These are phyloP conservation scores for Neohortaea acidophila DNA, from an alignment of 495 filamentous ascomycete species.

Conservation along the genomic window DNA sequence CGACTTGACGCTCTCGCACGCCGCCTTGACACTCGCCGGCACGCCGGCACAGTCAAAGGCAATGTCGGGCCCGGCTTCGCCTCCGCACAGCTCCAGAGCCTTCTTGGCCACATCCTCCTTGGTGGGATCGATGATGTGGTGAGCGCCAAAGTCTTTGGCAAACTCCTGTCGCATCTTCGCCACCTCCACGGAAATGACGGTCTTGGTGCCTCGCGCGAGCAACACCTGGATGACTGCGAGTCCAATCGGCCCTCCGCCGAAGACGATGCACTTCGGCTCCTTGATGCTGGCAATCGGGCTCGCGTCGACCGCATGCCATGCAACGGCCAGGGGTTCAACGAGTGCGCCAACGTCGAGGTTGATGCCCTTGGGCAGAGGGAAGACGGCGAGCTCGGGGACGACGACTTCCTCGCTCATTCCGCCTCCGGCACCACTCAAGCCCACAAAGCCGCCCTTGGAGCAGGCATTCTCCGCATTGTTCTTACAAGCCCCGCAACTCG, in stretches of 20 bases:
- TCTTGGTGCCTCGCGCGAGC: constrained; percentile 14
- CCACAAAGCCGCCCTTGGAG: constrained; percentile 19
- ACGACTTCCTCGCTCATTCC: constrained; percentile 20
- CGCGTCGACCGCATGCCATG: constrained; percentile 22
- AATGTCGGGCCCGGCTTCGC: constrained; percentile 18
- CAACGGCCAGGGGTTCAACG: constrained; percentile 22
- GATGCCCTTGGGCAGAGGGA: constrained; percentile 18
- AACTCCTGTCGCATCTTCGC: constrained; percentile 21
- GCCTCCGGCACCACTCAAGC: constrained; percentile 20
- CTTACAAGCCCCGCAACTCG: constrained; percentile 16
- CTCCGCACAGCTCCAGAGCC: constrained; percentile 18
- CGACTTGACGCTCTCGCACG: constrained; percentile 18
- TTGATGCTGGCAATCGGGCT: constrained; percentile 14
- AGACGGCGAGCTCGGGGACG: constrained; percentile 7
- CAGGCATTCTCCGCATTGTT: constrained; percentile 19
- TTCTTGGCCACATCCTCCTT: constrained; percentile 16
- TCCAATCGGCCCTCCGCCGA: constrained; percentile 23
- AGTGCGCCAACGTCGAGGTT: constrained; percentile 19
- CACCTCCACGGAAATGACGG: constrained; percentile 22
- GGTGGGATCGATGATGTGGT: constrained; percentile 22
- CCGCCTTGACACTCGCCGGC: constrained; percentile 16
- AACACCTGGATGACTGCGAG: constrained; percentile 19
- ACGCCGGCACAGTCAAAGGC: constrained; percentile 28
- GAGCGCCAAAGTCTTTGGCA: constrained; percentile 22
- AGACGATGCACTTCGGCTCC: constrained; percentile 13